Percentiles rank a stretch among this genome's conserved stretches.
phyloP scores from a whole-genome alignment of 2,329 filamentous ascomycete species.

The Lizonia empirigonia region DNA sequence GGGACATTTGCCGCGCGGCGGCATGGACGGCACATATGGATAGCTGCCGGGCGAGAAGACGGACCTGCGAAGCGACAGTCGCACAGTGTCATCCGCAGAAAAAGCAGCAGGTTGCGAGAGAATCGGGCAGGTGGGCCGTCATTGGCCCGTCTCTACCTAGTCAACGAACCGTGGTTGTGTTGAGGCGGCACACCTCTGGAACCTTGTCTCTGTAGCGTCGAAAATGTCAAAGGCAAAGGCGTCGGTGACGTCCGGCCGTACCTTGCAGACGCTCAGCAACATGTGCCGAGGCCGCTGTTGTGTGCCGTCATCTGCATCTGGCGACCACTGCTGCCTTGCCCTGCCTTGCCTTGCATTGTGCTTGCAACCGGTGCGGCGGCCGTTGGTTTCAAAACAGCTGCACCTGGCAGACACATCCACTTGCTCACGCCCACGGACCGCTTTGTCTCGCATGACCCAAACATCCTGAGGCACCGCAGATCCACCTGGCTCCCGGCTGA shows the following conservation, averaged over 20 bases:
- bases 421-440: background rate
- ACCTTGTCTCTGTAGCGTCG: conserved; percentile 13
- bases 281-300: conserved; percentile 1
- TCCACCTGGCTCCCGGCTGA: conserved; percentile 17
- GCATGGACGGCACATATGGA: conserved; percentile 23
- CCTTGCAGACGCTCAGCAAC: conserved; percentile 16
- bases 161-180: conserved; percentile 13
- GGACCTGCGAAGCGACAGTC: background rate
- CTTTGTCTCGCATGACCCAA: conserved; percentile 15
- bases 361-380: conserved; percentile 1
- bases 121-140: background rate
- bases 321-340: background rate
- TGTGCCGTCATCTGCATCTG: background rate
- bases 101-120: background rate
- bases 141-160: conserved; percentile 3
- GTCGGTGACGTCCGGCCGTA: conserved; percentile 17
- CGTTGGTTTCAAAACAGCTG: conserved; percentile 13
- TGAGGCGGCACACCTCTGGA: conserved; percentile 4
- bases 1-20: conserved; percentile 12
- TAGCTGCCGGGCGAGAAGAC: conserved; percentile 10
- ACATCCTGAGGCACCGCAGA: conserved; percentile 15
- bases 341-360: background rate
- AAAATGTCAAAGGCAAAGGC: conserved; percentile 8
- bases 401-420: conserved; percentile 5
- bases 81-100: conserved; percentile 3